Evolutionary conservation across 176 grass and related monocot species (phyloP), one percentile per base, ranked within the genome.

Genomic region (Aegilops longissima): DNA sequence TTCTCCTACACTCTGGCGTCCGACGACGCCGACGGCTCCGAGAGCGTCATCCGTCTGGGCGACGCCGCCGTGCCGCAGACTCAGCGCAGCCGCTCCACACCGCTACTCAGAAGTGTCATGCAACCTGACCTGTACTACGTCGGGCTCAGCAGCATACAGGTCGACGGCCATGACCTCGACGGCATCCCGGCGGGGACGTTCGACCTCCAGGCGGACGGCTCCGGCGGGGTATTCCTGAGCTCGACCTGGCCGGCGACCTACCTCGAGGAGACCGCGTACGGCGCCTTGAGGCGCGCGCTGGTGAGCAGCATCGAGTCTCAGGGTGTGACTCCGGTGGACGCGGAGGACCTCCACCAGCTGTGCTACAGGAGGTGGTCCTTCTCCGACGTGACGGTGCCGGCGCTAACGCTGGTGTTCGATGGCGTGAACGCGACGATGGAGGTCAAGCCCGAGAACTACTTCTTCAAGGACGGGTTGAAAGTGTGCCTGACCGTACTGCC

Each of bases 151-250:
- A 61, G 77, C 14, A 51, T 86, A 35, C 52, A 21, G 36, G 56
- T 86, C 65, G 38, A 67, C 73, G 76, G 64, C 56, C 21, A 34
- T 6, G 27, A n/a, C 45, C 72, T 68, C 25, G 38, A 9, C 17
- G 18, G 5, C 47, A 68, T 79, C 58, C 73, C 63, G 9, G 69
- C 56, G 31, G 36, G 25, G 65, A 47, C 72, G 6, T 78, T 84
- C 71, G 58, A 73, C 3, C 54, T 88, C 31, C 17, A 12, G 4
- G 23, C 51, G 18, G 36, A 88, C 38, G 86, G 80, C 13, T 77
- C 80, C 29, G 70, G 86, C 34, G 86, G 86, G 6, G 80, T 84
- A 29, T 17, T 79, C 63, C 12, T 89, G 5, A 78, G 81, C 68
- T 84, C 81, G 13, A 81, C 78, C 40, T 6, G n/a, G 9, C 87